Evolutionary conservation across 1,284 basidiomycete species (phyloP), one percentile per base, ranked within the genome.

Genomic region (Leccinum discolor): DNA sequence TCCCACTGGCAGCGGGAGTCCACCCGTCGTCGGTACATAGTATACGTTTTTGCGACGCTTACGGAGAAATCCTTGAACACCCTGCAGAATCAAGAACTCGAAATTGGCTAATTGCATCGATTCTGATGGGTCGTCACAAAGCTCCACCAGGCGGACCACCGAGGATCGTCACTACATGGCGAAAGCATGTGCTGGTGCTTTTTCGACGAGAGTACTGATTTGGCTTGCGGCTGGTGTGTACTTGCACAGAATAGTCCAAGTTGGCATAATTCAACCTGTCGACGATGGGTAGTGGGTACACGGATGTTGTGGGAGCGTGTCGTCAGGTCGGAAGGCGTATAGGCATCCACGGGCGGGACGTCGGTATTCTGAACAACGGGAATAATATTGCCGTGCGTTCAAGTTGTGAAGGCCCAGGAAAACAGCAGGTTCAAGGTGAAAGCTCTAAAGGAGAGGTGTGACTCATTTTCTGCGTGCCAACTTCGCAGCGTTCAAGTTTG

Each of bases 131-230:
- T 99, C 97, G 71, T 99, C 96, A 80, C 98, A 99, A 6, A 99
- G 88, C 79, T 99, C 98, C 56, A 99, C 91, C 35, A 98, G 89
- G 21, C 99, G 92, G 78, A 90, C 38, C 38, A 98, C 73, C 97
- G 94, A 35, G 84, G 81, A 67, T 84, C 58, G 16, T 69, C 65
- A 16, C 75, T 75, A 74, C 98, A 99, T 0, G 97, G 97, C 63
- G 93, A 95, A 68, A 99, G 90, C 97, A 99, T 98, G 83, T 99
- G 99, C 69, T 90, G 83, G 79, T 99, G 96, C 76, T 92, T 92
- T 80, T 96, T 96, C 62, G 91, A 92, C 62, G 92, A 92, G 2
- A 99, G 84, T 65, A 95, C 82, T 2, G 94, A 95, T 73, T 96
- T 96, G 57, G 96, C 92, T 88, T 86, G 74, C 96, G 95, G 0